These are phyloP conservation scores for Sarocladium oryzae DNA, from an alignment of 2,329 filamentous ascomycete genomes.

Conservation along the genomic window DNA sequence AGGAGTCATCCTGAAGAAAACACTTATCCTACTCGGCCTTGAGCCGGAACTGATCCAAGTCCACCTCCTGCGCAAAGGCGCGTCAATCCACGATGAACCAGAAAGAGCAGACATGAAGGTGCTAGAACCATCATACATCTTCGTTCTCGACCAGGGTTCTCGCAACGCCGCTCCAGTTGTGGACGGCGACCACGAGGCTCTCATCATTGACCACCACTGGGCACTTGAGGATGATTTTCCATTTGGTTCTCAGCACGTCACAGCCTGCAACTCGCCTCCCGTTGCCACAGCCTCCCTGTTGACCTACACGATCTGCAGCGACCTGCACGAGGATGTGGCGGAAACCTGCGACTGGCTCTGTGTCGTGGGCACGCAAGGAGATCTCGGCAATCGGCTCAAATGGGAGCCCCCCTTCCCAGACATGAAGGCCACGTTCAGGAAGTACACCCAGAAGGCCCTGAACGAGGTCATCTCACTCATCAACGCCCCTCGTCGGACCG, in stretches of 20 bases:
- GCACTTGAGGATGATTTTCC: conserved; percentile 51
- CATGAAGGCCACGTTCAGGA: conserved; percentile 54
- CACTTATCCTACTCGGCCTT: conserved; percentile 52
- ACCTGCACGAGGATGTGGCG: conserved; percentile 44
- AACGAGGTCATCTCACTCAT: conserved; percentile 58
- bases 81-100: conserved; percentile 46
- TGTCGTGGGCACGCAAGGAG: conserved; percentile 59
- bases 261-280: conserved; percentile 57
- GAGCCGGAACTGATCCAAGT: conserved; percentile 44
- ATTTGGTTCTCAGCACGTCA: conserved; percentile 45
- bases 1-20: conserved; percentile 56
- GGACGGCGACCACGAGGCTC: conserved; percentile 37
- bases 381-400: conserved; percentile 57
- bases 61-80: conserved; percentile 54
- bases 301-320: conserved; percentile 56
- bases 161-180: conserved; percentile 47
- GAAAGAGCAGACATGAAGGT: conserved; percentile 46
- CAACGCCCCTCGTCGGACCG: conserved; percentile 58
- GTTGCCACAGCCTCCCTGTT: conserved; percentile 59
- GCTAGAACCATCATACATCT: conserved; percentile 48
- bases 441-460: conserved; percentile 53
- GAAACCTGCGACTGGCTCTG: conserved; percentile 53
- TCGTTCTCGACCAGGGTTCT: conserved; percentile 61
- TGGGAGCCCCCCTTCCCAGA: conserved; percentile 62
- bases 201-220: conserved; percentile 62